These are phyloP conservation scores for Talaromyces trachyspermus DNA, from an alignment of 495 filamentous ascomycete species.

Conservation along the genomic window DNA sequence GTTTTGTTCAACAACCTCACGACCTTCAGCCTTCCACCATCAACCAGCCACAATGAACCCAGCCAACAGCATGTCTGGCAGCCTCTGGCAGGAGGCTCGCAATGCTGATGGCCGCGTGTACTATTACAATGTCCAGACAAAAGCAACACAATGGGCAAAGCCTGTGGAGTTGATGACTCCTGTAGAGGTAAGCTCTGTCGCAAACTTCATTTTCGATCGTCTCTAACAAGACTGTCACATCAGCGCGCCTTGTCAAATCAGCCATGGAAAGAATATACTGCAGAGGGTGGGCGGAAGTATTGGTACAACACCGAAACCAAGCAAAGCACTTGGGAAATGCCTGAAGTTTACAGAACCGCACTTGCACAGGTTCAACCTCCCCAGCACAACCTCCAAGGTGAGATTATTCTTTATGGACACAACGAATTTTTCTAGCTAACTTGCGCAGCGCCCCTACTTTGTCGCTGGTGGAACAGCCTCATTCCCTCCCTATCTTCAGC, in stretches of 20 bases:
- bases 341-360: conserved; percentile 70
- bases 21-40: not conserved
- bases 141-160: conserved; percentile 90
- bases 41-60: conserved; percentile 52
- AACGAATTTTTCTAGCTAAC: no score
- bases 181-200: conserved; percentile 59
- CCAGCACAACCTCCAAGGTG: conserved; percentile 51
- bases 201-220: conserved; percentile 7
- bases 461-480: conserved; percentile 55
- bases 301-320: conserved; percentile 91
- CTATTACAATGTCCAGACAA: conserved; percentile 84
- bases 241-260: conserved; percentile 76
- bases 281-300: conserved; percentile 80
- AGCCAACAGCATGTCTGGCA: conserved; percentile 44
- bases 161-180: conserved; percentile 82
- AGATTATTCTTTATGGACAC: no score
- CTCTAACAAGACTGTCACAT: conserved; percentile 6
- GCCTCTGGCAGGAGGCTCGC: conserved; percentile 75
- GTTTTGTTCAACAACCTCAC: no score
- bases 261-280: conserved; percentile 89
- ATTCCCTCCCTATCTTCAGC: conserved; percentile 37
- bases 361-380: conserved; percentile 49
- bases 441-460: conserved; percentile 61
- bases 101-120: conserved; percentile 82
- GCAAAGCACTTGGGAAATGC: conserved; percentile 92